phyloP scores from a whole-genome alignment of 2,329 filamentous ascomycete species.

The Arthrobotrys conoides region DNA sequence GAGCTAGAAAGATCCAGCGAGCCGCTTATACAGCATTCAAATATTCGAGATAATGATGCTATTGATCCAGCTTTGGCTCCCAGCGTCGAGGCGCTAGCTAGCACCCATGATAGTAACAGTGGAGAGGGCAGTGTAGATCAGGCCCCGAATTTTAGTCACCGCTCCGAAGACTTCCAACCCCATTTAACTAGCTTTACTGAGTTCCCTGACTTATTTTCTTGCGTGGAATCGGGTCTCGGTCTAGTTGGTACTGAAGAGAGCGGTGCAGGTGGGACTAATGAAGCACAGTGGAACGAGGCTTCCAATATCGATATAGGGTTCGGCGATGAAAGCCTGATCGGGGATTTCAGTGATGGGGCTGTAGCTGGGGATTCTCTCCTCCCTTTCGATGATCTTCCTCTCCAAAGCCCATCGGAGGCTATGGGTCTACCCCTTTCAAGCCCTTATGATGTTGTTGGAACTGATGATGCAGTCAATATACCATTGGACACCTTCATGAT shows the following conservation, averaged over 20 bases:
- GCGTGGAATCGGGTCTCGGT: background rate
- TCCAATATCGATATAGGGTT: background rate
- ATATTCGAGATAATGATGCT: too few relatives aligned
- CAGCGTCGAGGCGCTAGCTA: background rate
- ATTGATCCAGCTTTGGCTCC: too few relatives aligned
- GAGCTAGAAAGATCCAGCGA: background rate
- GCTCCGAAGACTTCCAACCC: background rate
- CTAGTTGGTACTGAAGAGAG: background rate
- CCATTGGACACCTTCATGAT: background rate
- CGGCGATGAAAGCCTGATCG: background rate
- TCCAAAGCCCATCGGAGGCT: background rate
- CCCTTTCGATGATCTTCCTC: too few relatives aligned
- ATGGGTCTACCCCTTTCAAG: background rate
- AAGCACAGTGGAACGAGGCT: background rate
- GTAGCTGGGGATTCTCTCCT: background rate
- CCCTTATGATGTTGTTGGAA: background rate
- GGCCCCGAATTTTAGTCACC: background rate
- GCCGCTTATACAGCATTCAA: too few relatives aligned
- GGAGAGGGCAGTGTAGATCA: background rate
- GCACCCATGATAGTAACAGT: background rate
- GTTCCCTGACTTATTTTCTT: background rate
- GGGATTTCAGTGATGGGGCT: background rate
- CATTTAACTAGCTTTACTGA: background rate
- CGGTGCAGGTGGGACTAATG: background rate
- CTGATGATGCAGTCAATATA: background rate